phyloP scores from a whole-genome alignment of 305 asterid species.

The Rubia peregrina region DNA sequence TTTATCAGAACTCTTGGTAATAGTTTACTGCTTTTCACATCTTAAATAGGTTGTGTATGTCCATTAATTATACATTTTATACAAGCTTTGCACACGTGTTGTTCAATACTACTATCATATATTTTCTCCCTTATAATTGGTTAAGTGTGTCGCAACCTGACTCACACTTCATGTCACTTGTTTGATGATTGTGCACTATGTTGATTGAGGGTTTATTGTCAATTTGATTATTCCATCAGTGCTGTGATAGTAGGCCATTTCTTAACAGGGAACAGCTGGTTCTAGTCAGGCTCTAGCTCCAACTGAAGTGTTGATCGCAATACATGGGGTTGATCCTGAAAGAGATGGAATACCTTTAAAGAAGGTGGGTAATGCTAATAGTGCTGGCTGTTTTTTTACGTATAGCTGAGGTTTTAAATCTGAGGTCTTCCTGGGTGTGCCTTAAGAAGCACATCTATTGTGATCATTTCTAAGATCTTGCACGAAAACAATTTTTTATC shows the following conservation, averaged over 20 bases:
- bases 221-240: neutral
- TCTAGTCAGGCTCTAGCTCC: slow-evolving; percentile 74
- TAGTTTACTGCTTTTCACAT: neutral
- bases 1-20: neutral
- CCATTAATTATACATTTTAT: neutral
- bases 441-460: neutral
- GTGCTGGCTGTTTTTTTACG: neutral
- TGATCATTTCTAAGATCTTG: neutral
- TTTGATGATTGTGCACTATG: neutral
- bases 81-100: neutral
- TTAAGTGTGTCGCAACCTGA: no score
- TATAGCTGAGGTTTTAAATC: neutral
- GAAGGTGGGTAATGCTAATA: slow-evolving; percentile 39
- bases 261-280: slow-evolving; percentile 55
- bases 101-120: neutral
- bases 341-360: slow-evolving; percentile 84
- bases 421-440: neutral
- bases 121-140: no score
- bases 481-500: neutral
- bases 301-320: slow-evolving; percentile 91
- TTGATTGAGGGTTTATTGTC: neutral
- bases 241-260: slow-evolving; percentile 6
- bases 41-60: neutral
- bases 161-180: no score
- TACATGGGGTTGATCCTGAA: slow-evolving; percentile 92